phyloP scores from a whole-genome alignment of 768 basidiomycete genomes.

The Suillus discolor region DNA sequence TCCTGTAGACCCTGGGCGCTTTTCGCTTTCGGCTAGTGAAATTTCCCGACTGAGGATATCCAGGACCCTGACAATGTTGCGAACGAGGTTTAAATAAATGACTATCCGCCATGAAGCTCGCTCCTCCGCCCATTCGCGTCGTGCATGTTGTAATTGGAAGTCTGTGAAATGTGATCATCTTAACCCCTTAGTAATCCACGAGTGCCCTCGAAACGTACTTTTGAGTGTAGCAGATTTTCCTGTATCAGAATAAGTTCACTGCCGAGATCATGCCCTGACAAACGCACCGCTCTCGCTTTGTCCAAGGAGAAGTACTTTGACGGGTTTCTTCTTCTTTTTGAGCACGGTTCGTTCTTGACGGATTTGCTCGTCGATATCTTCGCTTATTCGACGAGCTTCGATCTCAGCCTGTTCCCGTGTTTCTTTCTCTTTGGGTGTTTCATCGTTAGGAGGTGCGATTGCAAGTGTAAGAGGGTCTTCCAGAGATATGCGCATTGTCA shows the following conservation, averaged over 20 bases:
- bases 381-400: conserved; percentile 64
- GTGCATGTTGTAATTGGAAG: conserved; percentile 76
- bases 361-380: conserved; percentile 77
- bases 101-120: conserved; percentile 73
- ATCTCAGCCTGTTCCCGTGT: conserved; percentile 61
- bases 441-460: conserved; percentile 64
- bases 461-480: conserved; percentile 66
- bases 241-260: conserved; percentile 23
- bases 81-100: conserved; percentile 78
- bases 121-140: conserved; percentile 69
- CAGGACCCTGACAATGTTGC: conserved; percentile 67
- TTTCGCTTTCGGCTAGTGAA: conserved; percentile 35
- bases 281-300: conserved; percentile 68
- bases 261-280: background rate
- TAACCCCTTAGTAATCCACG: conserved; percentile 9
- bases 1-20: conserved; percentile 17
- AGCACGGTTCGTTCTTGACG: conserved; percentile 58
- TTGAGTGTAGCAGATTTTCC: conserved; percentile 80
- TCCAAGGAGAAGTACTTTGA: conserved; percentile 75
- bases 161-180: conserved; percentile 39
- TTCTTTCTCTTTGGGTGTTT: conserved; percentile 57
- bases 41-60: conserved; percentile 61
- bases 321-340: conserved; percentile 65
- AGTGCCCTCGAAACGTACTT: conserved; percentile 44
- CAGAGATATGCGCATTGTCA: conserved; percentile 33